Evolutionary conservation across 116 monocot genomes (phyloP).

Genomic region (Posidonia oceanica): DNA sequence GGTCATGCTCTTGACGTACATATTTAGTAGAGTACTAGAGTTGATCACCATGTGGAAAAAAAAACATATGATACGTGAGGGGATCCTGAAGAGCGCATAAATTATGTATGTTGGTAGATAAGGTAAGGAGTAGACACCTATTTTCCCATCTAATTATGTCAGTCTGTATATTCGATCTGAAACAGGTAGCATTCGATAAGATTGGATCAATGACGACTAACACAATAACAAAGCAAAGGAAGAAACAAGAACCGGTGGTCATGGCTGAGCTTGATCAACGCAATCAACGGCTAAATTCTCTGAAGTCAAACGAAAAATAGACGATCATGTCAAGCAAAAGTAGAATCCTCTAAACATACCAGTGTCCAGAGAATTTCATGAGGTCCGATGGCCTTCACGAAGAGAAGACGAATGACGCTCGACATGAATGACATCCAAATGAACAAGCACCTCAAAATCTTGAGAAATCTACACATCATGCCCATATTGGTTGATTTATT

Average conservation of each 20-base stretch:
- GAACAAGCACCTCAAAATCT: no score
- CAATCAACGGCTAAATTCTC: slow-evolving; percentile 51
- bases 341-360: not conserved
- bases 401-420: not conserved
- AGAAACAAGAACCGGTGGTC: slow-evolving; percentile 87
- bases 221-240: slow-evolving; percentile 91
- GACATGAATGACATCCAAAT: no score
- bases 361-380: not conserved
- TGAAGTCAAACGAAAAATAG: slow-evolving; percentile 36
- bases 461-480: no score
- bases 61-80: no score
- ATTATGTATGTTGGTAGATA: no score
- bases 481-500: no score
- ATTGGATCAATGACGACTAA: slow-evolving; percentile 85
- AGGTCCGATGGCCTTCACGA: not conserved
- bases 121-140: no score
- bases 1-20: no score
- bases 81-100: no score
- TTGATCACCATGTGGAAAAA: no score
- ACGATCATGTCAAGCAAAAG: not conserved
- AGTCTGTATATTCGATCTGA: not conserved
- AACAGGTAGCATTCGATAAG: slow-evolving; percentile 86
- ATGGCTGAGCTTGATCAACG: slow-evolving; percentile 91
- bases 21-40: no score
- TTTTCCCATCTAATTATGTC: no score